Base-by-base conservation (phyloP, 148 eudicot species). In the Arbutus unedo region DNA sequence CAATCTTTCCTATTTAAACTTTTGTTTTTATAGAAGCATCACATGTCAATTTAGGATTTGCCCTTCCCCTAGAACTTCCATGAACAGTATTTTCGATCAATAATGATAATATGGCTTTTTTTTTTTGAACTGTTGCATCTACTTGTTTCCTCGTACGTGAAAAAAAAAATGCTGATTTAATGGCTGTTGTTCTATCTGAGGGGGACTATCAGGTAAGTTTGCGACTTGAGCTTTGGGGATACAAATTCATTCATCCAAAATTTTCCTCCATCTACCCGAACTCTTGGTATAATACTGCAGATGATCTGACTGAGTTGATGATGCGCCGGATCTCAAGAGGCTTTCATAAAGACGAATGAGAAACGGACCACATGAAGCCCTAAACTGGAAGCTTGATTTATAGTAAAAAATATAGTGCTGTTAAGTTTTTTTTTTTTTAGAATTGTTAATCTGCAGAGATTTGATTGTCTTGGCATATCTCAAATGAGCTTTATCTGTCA, bases 321-420 rank as follows among this genome's bases (percentile, higher is more conserved):
- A 31, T 31, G 38, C 38, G 38, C 38, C 38, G 38, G 38, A 31
- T 31, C 38, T 31, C 38, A 31, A 31, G 1, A 31, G 38, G 38
- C 38, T 31, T 31, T 31, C 38, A 31, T 31, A 31, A 31, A 31
- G 38, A 31, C 38, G 38, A 31, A 31, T 31, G 38, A 31, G 38
- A 31, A 31, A 31, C 38, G 38, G 38, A 31, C 75, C 75, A 7
- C 45, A 70, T 70, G 74, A 43, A 70, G 49, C 8, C 48, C n/a
- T 70, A 43, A 70, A 41, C 10, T 68, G n/a, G 48, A 70, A 70
- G 48, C 74, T 68, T 68, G 47, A 68, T 38, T 68, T 68, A 68
- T 41, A 19, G 14, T 43, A 7, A 11, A 43, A 0, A 66, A 70
- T 9, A 4, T 43, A 70, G 14, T 16, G 14, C 74, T 41, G 38